phyloP scores from a whole-genome alignment of 345 rosid genomes.

The Lenwebbia sp. region DNA sequence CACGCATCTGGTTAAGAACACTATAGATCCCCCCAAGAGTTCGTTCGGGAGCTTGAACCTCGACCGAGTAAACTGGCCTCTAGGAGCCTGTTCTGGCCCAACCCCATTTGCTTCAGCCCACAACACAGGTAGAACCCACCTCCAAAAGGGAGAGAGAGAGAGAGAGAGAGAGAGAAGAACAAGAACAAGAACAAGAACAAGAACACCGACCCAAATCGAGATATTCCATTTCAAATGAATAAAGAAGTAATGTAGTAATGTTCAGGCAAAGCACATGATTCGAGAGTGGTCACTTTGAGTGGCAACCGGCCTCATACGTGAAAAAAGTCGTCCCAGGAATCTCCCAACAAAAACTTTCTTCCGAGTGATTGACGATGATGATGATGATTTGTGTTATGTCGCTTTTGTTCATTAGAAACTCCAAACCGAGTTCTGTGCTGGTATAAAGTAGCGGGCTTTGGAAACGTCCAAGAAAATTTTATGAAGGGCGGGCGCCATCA shows the following conservation, averaged over 20 bases:
- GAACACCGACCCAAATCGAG: not conserved
- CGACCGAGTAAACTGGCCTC: slow-evolving; percentile 64
- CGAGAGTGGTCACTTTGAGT: not conserved
- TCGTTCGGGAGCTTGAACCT: slow-evolving; percentile 76
- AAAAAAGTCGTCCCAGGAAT: not conserved
- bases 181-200: no score
- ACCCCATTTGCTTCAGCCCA: not conserved
- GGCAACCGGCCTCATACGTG: not conserved
- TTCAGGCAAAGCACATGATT: not conserved
- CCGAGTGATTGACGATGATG: not conserved
- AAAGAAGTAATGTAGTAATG: not conserved
- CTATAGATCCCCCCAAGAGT: slow-evolving; percentile 77
- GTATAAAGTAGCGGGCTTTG: not conserved
- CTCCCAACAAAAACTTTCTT: not conserved
- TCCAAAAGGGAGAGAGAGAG: not conserved
- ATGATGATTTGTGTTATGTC: not conserved
- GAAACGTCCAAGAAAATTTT: not conserved
- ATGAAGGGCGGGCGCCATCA: not conserved
- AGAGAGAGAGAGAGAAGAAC: not conserved
- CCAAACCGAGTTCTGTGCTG: not conserved
- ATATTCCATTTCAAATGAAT: not conserved
- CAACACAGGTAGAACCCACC: not conserved
- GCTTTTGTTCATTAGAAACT: not conserved
- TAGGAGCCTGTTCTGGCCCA: slow-evolving; percentile 24
- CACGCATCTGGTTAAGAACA: slow-evolving; percentile 67